These are phyloP conservation scores for Pyrus pyrifolia DNA, from an alignment of 306 rosid species.

Conservation along the genomic window DNA sequence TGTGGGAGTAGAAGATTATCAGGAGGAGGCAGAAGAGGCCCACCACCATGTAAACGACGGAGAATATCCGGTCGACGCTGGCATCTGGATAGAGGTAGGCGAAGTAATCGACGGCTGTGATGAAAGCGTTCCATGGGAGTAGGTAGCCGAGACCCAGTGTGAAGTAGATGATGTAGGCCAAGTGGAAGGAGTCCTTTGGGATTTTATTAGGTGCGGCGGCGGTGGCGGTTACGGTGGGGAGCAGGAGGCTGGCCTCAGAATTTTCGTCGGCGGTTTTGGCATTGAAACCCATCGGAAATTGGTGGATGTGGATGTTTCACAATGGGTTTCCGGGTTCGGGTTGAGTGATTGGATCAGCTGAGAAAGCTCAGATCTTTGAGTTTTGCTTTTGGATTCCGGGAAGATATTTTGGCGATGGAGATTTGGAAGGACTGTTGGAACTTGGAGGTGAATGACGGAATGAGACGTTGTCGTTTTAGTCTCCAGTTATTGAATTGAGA, in stretches of 20 bases:
- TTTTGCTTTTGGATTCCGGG: background rate
- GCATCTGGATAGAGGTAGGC: conserved; percentile 65
- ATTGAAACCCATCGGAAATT: conserved; percentile 18
- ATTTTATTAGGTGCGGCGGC: conserved; percentile 2
- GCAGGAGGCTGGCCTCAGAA: conserved; percentile 27
- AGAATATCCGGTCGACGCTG: conserved; percentile 82
- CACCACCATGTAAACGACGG: conserved; percentile 57
- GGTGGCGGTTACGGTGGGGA: background rate
- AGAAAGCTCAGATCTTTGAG: background rate
- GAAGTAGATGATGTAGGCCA: conserved; percentile 71
- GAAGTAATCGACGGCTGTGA: conserved; percentile 90
- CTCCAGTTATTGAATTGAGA: background rate
- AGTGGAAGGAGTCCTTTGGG: conserved; percentile 52
- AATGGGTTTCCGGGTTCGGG: conserved; percentile 6
- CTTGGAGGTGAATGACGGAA: background rate
- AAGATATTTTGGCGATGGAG: background rate
- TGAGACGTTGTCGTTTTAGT: background rate
- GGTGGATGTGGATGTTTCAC: background rate
- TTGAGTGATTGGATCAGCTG: background rate
- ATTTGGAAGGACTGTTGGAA: background rate
- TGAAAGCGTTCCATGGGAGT: conserved; percentile 92
- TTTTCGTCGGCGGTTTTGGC: conserved; percentile 1
- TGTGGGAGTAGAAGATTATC: conserved; percentile 54
- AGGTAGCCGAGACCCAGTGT: conserved; percentile 67
- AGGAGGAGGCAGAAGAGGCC: conserved; percentile 44